Base-by-base conservation (phyloP, 1,139 yeast genomes). In the Meyerozyma smithsonii region DNA sequence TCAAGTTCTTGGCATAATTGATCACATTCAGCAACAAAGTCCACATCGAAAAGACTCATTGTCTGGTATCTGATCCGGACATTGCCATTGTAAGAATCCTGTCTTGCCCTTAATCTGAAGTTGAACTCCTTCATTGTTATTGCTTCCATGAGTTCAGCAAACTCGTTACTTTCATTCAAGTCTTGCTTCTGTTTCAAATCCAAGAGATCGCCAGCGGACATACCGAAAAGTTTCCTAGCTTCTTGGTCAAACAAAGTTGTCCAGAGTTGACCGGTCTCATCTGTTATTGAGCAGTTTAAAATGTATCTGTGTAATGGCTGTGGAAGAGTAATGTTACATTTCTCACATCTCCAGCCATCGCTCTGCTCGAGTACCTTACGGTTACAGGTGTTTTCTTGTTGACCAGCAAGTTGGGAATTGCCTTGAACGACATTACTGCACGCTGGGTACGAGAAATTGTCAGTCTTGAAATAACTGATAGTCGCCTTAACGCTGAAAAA, bases 261-360 rank as follows among this genome's bases (percentile, higher is more conserved):
- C 96, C 97, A 89, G 46, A 89, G 64, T 59, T 84, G 92, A 19
- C 90, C 95, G 3, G 95, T 74, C 45, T 74, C 71, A 60, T 94
- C 99, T 56, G 81, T 74, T 10, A 89, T 75, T 3, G 88, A 77
- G 39, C 81, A 64, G 18, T 83, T 81, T 50, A 90, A 61, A 42
- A 90, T 80, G 52, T 85, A 94, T 58, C 97, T 77, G 64, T 85
- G 81, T 38, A 74, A 69, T 24, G 98, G 97, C 43, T 71, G 73
- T 3, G 74, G 69, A 54, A 78, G 81, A 42, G 76, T 75, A 42
- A 75, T 67, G 52, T 87, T 84, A 73, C 97, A 90, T 60, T 84
- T 84, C 59, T 89, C 97, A 69, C 99, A 94, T 61, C 95, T 79
- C 96, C 96, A 92, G 15, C 82, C 86, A 58, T 83, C 87, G 32